Percentiles rank a stretch among this genome's conserved stretches.
Conservation (phyloP, 345 rosid genomes). For the Aegle marmelos region DNA sequence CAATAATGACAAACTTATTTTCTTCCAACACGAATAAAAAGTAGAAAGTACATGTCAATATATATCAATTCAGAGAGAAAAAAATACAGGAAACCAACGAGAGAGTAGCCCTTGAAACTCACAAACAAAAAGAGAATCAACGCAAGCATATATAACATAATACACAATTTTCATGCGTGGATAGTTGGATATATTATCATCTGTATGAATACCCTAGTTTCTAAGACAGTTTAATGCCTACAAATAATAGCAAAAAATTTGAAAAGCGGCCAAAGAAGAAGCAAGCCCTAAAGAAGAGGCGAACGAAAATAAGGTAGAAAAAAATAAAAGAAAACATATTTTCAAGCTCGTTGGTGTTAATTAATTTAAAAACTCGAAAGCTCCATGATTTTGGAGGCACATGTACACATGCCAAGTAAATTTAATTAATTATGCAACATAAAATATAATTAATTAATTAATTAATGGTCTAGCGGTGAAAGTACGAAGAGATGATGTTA, state of each 20-base stretch:
- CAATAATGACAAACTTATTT: slow-evolving; percentile 2
- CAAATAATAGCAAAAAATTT: neutral
- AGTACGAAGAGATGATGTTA: slow-evolving; percentile 14
- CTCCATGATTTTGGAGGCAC: slow-evolving; percentile 1
- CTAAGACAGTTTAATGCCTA: slow-evolving; percentile 14
- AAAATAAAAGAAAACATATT: neutral
- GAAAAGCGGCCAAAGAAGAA: neutral
- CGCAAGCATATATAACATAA: slow-evolving; percentile 9
- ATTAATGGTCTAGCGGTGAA: neutral
- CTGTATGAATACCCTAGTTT: slow-evolving; percentile 12
- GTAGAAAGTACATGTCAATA: neutral
- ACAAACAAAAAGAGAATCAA: slow-evolving; percentile 22
- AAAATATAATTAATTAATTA: neutral
- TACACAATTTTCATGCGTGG: neutral
- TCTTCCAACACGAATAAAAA: slow-evolving; percentile 4
- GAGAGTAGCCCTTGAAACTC: slow-evolving; percentile 12
- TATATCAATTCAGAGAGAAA: neutral
- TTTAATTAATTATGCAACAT: neutral
- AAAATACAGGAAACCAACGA: slow-evolving; percentile 9
- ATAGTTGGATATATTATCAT: neutral
- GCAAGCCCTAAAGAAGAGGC: slow-evolving; percentile 7
- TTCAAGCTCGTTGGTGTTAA: neutral
- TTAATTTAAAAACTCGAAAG: neutral
- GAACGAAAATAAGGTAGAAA: neutral
- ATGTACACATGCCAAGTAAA: slow-evolving; percentile 12